Conservation (phyloP, 768 basidiomycete genomes). For the Naganishia onofrii region DNA sequence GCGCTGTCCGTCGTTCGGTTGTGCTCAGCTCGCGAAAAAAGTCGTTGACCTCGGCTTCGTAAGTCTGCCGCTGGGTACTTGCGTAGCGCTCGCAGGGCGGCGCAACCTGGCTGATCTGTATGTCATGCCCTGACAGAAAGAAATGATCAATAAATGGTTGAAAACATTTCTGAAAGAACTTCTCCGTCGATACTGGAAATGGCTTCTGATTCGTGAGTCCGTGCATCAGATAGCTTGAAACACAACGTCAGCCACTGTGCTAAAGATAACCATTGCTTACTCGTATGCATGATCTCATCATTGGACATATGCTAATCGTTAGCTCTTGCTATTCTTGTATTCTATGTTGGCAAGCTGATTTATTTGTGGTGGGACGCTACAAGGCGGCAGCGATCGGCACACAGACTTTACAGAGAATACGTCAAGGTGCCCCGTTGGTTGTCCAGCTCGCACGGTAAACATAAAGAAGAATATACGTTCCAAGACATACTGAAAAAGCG, state of each 20-base stretch:
- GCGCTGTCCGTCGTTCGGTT: not conserved
- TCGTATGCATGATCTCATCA: not conserved
- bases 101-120: not conserved
- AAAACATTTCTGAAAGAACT: not conserved
- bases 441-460: too few species aligned
- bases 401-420: constrained; percentile 1
- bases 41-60: not conserved
- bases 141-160: not conserved
- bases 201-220: not conserved
- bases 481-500: not conserved
- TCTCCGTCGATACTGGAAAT: not conserved
- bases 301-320: not conserved
- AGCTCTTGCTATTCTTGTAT: not conserved
- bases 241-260: too few species aligned
- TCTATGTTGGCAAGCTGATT: constrained; percentile 1
- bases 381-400: not conserved
- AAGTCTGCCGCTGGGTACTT: not conserved
- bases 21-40: not conserved
- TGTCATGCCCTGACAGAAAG: not conserved
- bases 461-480: too few species aligned
- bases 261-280: not conserved
- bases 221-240: not conserved
- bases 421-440: not conserved
- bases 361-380: not conserved
- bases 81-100: not conserved